Base-by-base conservation (phyloP, 2,329 filamentous ascomycete genomes). In the Graphilbum fragrans region DNA sequence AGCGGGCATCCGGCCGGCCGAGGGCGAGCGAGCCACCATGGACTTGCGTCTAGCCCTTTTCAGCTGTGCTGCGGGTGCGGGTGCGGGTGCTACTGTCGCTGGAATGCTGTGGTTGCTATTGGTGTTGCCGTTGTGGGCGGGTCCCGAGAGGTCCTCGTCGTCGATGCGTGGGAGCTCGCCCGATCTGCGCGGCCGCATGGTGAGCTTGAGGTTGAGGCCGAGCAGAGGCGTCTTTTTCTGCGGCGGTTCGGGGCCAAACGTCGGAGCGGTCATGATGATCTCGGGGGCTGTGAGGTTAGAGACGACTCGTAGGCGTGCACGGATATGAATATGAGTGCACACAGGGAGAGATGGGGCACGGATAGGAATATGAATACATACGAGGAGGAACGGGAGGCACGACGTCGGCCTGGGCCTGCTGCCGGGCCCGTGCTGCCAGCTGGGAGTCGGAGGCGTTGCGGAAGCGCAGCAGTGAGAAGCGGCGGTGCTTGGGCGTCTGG, bases 371-470 rank as follows among this genome's bases (percentile, higher is more conserved):
- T 47, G 41, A 41, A 45, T 35, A 63, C 60, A 49, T 75, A 77
- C 67, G 72, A 62, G 63, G 72, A 56, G 66, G 77, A 55, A 74
- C 67, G 52, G 69, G 78, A 53, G 69, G 76, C 19, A 67, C 61
- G 51, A 65, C 70, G 53, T 70, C 65, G 45, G 67, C 65, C 47
- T 64, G 61, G 8, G 56, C 58, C 42, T 86, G 80, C 52, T 82
- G 74, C 57, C 81, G 87, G 40, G 82, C 81, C 57, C 77, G 75
- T 23, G 78, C 67, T 11, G 86, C 86, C 46, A 96, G 65, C 59
- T 95, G 87, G 39, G 87, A 83, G 63, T 96, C 90, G 9, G 88
- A 95, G 47, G 86, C 88, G 72, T 94, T 88, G 54, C 87, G 83
- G 58, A 92, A 87, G 55, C 82, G 80, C 63, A 94, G 67, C 60